A percentile compares a stretch with the other conserved stretches of the same genome.
phyloP scores from a whole-genome alignment of 2,329 filamentous ascomycete genomes.

The Xylariaceae sp. region DNA sequence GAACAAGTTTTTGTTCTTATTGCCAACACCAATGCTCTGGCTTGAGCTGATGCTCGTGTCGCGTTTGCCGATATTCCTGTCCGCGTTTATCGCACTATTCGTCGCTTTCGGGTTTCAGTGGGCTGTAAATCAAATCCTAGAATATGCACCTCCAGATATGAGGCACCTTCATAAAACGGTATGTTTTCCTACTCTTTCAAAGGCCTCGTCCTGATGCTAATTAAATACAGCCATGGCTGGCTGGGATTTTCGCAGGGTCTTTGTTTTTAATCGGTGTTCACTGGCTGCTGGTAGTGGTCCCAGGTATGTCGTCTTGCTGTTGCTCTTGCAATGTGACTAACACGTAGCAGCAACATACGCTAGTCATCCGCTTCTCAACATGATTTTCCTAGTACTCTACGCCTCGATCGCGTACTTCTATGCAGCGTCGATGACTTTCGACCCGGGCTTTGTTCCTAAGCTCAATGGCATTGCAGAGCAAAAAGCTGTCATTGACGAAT shows the following conservation, averaged over 20 bases:
- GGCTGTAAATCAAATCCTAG: constrained; percentile 77
- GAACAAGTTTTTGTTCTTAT: constrained; percentile 86
- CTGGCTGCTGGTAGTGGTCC: constrained; percentile 78
- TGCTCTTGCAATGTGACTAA: constrained; percentile 39
- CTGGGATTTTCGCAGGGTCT: constrained; percentile 89
- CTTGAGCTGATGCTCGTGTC: constrained; percentile 74
- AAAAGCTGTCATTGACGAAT: constrained; percentile 85
- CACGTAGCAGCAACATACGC: constrained; percentile 65
- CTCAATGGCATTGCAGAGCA: constrained; percentile 88
- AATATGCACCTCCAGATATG: constrained; percentile 87
- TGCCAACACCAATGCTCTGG: constrained; percentile 81
- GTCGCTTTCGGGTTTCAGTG: constrained; percentile 76
- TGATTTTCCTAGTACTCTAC: constrained; percentile 72
- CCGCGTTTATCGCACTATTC: constrained; percentile 73
- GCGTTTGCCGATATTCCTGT: constrained; percentile 74
- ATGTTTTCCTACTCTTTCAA: constrained; percentile 44
- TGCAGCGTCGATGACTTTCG: constrained; percentile 80
- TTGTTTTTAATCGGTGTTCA: constrained; percentile 80
- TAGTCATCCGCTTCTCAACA: constrained; percentile 74
- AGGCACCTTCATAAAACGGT: constrained; percentile 88
- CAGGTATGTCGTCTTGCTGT: constrained; percentile 57
- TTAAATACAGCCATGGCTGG: constrained; percentile 77
- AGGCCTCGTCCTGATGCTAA: constrained; percentile 14
- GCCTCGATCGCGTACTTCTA: constrained; percentile 85
- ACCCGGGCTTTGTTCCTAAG: constrained; percentile 94